Conservation (phyloP, 2,329 filamentous ascomycete genomes). For the Pseudogymnoascus sp. region DNA sequence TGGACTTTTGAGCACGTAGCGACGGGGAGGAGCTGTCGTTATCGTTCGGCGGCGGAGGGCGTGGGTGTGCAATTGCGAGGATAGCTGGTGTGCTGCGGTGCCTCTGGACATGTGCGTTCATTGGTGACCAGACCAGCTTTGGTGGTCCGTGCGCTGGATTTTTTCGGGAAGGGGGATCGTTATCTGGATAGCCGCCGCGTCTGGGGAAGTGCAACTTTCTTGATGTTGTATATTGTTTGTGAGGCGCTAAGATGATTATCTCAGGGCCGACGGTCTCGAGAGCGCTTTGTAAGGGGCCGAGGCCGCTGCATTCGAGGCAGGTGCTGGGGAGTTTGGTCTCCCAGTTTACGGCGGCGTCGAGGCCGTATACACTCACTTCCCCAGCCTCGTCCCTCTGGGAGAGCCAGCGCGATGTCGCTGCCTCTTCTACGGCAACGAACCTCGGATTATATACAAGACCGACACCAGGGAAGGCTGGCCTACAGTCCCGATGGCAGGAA, state of each 20-base stretch:
- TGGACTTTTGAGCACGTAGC: background rate
- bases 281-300: background rate
- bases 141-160: background rate
- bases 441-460: background rate
- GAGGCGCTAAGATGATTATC: background rate
- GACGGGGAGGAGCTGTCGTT: background rate
- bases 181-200: background rate
- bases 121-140: conserved; percentile 3
- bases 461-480: background rate
- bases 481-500: conserved; percentile 2
- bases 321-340: background rate
- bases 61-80: background rate
- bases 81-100: background rate
- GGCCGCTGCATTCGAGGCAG: background rate
- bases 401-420: background rate
- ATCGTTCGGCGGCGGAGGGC: background rate
- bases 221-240: background rate
- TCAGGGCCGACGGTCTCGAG: background rate
- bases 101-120: background rate
- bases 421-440: background rate
- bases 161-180: background rate
- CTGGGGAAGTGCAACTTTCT: background rate
- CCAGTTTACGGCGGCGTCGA: background rate
- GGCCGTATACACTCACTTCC: background rate
- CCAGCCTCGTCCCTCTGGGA: background rate